Evolutionary conservation across 2,329 filamentous ascomycete genomes (phyloP), one percentile per base, ranked within the genome.

Genomic region (Aspergillus terreus): DNA sequence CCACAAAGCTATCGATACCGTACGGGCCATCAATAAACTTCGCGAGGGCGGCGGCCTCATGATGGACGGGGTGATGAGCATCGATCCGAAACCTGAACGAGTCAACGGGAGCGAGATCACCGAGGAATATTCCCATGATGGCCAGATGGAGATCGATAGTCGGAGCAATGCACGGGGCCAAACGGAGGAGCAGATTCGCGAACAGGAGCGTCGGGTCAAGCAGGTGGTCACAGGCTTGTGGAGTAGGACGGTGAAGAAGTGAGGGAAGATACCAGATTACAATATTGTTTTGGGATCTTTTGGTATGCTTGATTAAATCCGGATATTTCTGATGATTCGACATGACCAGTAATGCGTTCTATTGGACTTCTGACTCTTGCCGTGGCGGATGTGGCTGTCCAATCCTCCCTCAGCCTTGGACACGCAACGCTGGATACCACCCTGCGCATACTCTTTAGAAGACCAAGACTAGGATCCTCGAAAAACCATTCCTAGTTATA

Each of bases 1-100:
- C 33, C 83, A 86, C 68, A 84, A 83, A 51, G 83, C 83, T 14
- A 86, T 86, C 60, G 83, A 86, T 65, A 86, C 83, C 1, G 84
- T 86, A 30, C 76, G 83, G 21, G 83, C 83, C 2, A 86, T 86
- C 67, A 86, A 86, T 63, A 85, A 86, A 67, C 70, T 86, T 12
- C 75, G 83, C 55, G 82, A 84, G 38, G 82, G 82, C 25, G 80
- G 80, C 27, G 79, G 79, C 10, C 76, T 82, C 36, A 82, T 84
- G 77, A 82, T 83, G 80, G 82, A 85, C 51, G 82, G 82, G 4
- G 78, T 78, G 4, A 75, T 78, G 67, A 81, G 78, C 42, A 73
- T 77, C 46, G 80, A 84, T 58, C 83, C 83, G 3, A 76, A 74
- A 51, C 73, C 72, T 3, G 73, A 76, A 54, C 66, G 65, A 21